Percentiles rank a stretch among this genome's conserved stretches.
Evolutionary conservation across 495 filamentous ascomycete genomes (phyloP).

Genomic region (Haplographium delicatum): DNA sequence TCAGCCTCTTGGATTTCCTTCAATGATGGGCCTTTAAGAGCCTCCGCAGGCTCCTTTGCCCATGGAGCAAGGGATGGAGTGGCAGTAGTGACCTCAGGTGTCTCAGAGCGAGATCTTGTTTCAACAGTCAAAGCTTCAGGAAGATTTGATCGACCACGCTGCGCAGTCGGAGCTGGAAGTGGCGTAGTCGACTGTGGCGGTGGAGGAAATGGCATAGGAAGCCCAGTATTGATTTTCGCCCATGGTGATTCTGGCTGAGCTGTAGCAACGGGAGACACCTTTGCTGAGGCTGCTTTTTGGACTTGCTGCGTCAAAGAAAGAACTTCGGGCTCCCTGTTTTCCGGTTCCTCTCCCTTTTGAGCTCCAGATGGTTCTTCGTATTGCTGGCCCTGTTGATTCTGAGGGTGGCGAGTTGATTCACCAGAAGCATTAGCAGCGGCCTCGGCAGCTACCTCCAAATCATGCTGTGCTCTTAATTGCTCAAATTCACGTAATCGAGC

Average conservation of each 20-base stretch:
- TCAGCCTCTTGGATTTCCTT: constrained; percentile 97
- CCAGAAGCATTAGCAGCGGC: constrained; percentile 3
- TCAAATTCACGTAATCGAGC: constrained; percentile 50
- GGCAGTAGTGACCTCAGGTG: constrained; percentile 48
- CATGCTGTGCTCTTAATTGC: constrained; percentile 51
- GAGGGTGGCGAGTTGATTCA: constrained; percentile 21
- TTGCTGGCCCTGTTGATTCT: constrained; percentile 7
- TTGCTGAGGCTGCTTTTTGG: constrained; percentile 65
- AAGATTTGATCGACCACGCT: constrained; percentile 75
- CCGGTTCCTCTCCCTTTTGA: constrained; percentile 18
- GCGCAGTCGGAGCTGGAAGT: constrained; percentile 79
- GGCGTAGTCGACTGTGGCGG: constrained; percentile 68
- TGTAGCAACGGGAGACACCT: constrained; percentile 48
- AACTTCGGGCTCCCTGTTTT: constrained; percentile 22
- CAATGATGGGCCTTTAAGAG: constrained; percentile 82
- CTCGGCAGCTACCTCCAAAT: constrained; percentile 36
- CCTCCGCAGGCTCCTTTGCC: constrained; percentile 78
- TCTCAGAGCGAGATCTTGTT: constrained; percentile 69
- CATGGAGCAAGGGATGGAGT: constrained; percentile 78
- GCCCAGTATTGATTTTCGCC: constrained; percentile 53
- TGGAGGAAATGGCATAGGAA: constrained; percentile 77
- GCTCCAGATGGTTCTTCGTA: constrained; percentile 18
- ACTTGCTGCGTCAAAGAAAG: constrained; percentile 85
- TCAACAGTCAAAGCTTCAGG: constrained; percentile 72
- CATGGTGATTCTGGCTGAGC: constrained; percentile 51